Evolutionary conservation across 352 stramenopile species (phyloP).

Genomic region (Phytophthora litchii): DNA sequence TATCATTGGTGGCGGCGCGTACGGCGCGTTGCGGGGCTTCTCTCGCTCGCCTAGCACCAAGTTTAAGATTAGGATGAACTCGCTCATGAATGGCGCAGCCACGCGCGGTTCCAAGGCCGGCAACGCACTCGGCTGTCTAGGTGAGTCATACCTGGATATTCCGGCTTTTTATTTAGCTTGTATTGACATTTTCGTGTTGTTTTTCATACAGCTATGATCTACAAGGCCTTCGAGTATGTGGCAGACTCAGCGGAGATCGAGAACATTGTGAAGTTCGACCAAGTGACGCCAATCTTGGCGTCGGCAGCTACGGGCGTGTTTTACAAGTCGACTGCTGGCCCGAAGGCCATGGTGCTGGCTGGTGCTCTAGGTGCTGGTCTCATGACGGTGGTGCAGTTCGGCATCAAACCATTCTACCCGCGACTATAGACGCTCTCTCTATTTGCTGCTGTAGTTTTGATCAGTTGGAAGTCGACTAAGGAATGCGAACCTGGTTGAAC

Average conservation of each 20-base stretch:
- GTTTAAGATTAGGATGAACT: conserved; percentile 91
- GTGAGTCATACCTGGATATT: conserved; percentile 36
- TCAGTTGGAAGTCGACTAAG: conserved; percentile 3
- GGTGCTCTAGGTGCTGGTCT: conserved; percentile 75
- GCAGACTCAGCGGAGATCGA: conserved; percentile 83
- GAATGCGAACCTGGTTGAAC: conserved; percentile 2
- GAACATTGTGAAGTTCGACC: conserved; percentile 83
- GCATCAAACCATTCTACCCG: conserved; percentile 85
- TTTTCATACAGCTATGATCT: conserved; percentile 71
- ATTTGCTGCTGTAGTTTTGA: conserved; percentile 26
- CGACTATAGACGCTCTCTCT: conserved; percentile 55
- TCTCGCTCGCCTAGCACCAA: conserved; percentile 77
- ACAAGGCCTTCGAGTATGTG: conserved; percentile 87
- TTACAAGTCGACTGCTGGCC: conserved; percentile 88
- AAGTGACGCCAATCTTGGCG: conserved; percentile 83
- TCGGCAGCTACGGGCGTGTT: conserved; percentile 83
- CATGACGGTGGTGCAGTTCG: conserved; percentile 88
- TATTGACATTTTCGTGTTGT: conserved; percentile 22
- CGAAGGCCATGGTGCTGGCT: conserved; percentile 86
- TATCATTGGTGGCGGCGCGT: conserved; percentile 78
- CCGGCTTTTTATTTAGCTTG: conserved; percentile 6
- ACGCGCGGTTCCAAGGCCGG: conserved; percentile 84
- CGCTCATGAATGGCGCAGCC: conserved; percentile 85
- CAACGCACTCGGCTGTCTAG: conserved; percentile 82
- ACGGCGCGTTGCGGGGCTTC: conserved; percentile 73